phyloP scores from a whole-genome alignment of 1,284 basidiomycete genomes.

The Melampsora americana region DNA sequence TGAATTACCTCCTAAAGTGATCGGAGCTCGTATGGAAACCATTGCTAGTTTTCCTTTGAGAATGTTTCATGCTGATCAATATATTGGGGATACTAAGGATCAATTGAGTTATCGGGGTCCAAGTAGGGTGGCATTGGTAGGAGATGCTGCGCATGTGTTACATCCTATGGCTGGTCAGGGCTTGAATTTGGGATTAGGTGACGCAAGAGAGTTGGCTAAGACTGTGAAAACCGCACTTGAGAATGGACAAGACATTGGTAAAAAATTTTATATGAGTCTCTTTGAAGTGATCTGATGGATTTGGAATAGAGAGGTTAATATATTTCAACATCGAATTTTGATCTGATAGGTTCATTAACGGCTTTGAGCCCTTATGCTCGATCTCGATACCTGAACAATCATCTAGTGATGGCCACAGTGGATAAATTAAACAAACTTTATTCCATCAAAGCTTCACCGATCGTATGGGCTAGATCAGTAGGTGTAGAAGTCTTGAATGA shows the following conservation, averaged over 20 bases:
- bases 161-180: slow-evolving; percentile 98
- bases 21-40: slow-evolving; percentile 68
- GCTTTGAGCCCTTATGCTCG: slow-evolving; percentile 72
- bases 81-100: slow-evolving; percentile 62
- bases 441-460: slow-evolving; percentile 62
- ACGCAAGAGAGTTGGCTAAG: slow-evolving; percentile 57
- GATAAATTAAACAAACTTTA: slow-evolving; percentile 89
- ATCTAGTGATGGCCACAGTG: slow-evolving; percentile 72
- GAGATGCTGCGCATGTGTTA: slow-evolving; percentile 91
- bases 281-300: neutral
- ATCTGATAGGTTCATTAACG: slow-evolving; percentile 66
- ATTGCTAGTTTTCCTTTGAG: slow-evolving; percentile 86
- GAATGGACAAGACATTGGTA: slow-evolving; percentile 40
- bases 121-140: slow-evolving; percentile 78
- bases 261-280: too few relatives aligned
- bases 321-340: neutral
- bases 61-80: slow-evolving; percentile 80
- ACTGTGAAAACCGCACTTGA: slow-evolving; percentile 18
- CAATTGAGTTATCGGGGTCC: slow-evolving; percentile 53
- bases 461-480: slow-evolving; percentile 79
- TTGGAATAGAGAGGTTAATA: neutral
- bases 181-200: slow-evolving; percentile 84
- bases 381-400: slow-evolving; percentile 78
- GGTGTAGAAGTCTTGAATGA: slow-evolving; percentile 90
- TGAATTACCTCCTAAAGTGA: slow-evolving; percentile 72